Percentiles rank a stretch among this genome's conserved stretches.
phyloP scores from a whole-genome alignment of 2,329 filamentous ascomycete species.

The Akanthomyces uredinophilus region DNA sequence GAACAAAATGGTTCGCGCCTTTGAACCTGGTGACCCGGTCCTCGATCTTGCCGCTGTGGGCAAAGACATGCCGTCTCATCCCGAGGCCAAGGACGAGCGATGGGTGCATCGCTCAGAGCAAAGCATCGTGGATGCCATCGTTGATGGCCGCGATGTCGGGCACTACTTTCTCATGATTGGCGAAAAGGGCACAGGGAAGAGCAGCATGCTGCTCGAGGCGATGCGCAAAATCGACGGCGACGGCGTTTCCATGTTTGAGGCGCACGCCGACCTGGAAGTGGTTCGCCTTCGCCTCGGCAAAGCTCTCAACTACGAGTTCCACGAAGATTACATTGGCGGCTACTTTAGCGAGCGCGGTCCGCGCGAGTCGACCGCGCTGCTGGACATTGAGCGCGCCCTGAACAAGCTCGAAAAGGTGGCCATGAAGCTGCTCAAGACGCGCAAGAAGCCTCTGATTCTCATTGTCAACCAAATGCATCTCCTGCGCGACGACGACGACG shows the following conservation, averaged over 20 bases:
- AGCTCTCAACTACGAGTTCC: slow-evolving; percentile 90
- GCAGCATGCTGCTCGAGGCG: slow-evolving; percentile 88
- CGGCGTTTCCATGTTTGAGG: slow-evolving; percentile 91
- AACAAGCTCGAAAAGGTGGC: slow-evolving; percentile 98
- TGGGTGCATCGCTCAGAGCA: slow-evolving; percentile 89
- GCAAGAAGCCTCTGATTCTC: slow-evolving; percentile 71
- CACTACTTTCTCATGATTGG: slow-evolving; percentile 91
- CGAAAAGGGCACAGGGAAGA: slow-evolving; percentile 95
- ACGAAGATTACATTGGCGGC: slow-evolving; percentile 95
- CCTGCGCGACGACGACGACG: slow-evolving; percentile 84
- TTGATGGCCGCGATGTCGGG: slow-evolving; percentile 65
- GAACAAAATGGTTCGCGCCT: slow-evolving; percentile 89
- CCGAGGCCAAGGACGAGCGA: slow-evolving; percentile 35
- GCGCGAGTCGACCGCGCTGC: slow-evolving; percentile 80
- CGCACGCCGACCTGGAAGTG: slow-evolving; percentile 90
- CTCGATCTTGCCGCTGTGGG: slow-evolving; percentile 69
- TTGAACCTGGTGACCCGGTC: slow-evolving; percentile 85
- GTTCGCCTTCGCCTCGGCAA: slow-evolving; percentile 91
- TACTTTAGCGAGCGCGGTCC: slow-evolving; percentile 94
- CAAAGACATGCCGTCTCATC: slow-evolving; percentile 47
- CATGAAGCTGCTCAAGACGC: slow-evolving; percentile 57
- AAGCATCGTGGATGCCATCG: slow-evolving; percentile 71
- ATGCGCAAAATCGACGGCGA: slow-evolving; percentile 91
- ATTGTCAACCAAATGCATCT: slow-evolving; percentile 95
- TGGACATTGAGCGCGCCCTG: slow-evolving; percentile 93